Percentiles rank a stretch among this genome's conserved stretches.
These are phyloP conservation scores for Cutaneotrichosporon sp. DNA, from an alignment of 1,284 basidiomycete species.

Conservation along the genomic window DNA sequence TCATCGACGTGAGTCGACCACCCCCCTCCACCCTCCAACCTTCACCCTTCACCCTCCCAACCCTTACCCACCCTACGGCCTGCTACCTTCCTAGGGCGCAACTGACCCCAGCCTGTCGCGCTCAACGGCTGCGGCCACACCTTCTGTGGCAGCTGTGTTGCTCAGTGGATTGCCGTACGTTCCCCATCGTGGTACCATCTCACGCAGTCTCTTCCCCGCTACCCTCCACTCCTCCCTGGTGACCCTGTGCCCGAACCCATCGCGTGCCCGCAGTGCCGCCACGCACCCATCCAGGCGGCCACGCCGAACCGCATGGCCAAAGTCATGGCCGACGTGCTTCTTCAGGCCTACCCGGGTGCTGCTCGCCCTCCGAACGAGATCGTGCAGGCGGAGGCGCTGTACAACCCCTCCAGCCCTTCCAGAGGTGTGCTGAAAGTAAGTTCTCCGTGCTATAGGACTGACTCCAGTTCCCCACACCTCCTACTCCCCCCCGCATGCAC, in stretches of 20 bases:
- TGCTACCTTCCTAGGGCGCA: neutral
- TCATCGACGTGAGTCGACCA: conserved; percentile 23
- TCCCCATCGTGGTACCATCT: neutral
- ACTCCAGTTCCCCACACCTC: conserved; percentile 28
- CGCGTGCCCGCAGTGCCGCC: conserved; percentile 29
- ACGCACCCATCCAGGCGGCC: conserved; percentile 25
- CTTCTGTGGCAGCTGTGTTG: conserved; percentile 30
- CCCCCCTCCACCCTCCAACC: neutral
- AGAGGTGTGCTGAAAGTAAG: conserved; percentile 21
- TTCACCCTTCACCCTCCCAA: neutral
- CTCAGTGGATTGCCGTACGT: conserved; percentile 29
- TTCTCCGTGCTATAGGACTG: neutral
- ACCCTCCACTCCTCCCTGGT: conserved; percentile 72
- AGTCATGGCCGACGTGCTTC: conserved; percentile 26
- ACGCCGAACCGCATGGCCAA: conserved; percentile 25
- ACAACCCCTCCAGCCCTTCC: conserved; percentile 11
- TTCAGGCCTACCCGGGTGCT: conserved; percentile 17
- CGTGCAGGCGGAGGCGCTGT: conserved; percentile 21
- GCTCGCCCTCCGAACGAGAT: conserved; percentile 25
- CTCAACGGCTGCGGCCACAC: conserved; percentile 32
- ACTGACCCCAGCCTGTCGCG: conserved; percentile 26
- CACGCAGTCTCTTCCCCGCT: conserved; percentile 60
- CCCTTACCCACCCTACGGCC: too few relatives aligned
- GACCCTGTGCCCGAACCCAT: conserved; percentile 66
- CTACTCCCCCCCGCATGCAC: conserved; percentile 22